Conservation (phyloP, 192 early-diverging fungal species). For the Coemansia nantahalensis region DNA sequence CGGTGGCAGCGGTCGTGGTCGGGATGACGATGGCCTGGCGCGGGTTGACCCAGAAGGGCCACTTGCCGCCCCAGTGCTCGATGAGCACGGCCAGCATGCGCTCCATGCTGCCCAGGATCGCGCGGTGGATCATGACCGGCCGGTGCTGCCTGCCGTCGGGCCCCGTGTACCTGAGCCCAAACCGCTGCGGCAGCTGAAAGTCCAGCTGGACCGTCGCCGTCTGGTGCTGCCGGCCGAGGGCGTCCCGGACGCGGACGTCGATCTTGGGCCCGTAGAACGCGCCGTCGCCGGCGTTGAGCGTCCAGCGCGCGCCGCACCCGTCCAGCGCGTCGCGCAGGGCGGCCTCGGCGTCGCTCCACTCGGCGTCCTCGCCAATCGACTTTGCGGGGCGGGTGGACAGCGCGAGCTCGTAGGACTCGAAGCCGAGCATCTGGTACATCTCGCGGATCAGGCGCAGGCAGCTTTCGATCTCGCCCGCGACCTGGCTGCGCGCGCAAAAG, state of each 20-base stretch:
- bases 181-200: conserved; percentile 89
- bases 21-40: conserved; percentile 87
- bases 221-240: conserved; percentile 79
- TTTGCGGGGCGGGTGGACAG: conserved; percentile 80
- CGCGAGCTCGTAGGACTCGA: conserved; percentile 71
- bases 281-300: conserved; percentile 80
- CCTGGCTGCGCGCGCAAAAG: conserved; percentile 83
- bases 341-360: conserved; percentile 81
- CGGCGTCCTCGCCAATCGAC: conserved; percentile 66
- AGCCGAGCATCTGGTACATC: conserved; percentile 77
- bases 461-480: conserved; percentile 72
- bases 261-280: conserved; percentile 98
- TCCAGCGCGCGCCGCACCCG: conserved; percentile 60
- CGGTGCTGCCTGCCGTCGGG: conserved; percentile 61
- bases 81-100: conserved; percentile 94
- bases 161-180: conserved; percentile 72
- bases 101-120: conserved; percentile 88
- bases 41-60: conserved; percentile 95
- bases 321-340: conserved; percentile 70
- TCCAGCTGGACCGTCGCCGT: conserved; percentile 95
- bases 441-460: conserved; percentile 74
- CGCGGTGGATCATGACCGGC: conserved; percentile 95
- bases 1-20: conserved; percentile 38
- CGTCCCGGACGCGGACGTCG: conserved; percentile 83
- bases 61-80: conserved; percentile 87